A percentile compares a stretch with the other conserved stretches of the same genome.
Conservation (phyloP, 2,329 filamentous ascomycete species). For the Fusarium albosuccineum region DNA sequence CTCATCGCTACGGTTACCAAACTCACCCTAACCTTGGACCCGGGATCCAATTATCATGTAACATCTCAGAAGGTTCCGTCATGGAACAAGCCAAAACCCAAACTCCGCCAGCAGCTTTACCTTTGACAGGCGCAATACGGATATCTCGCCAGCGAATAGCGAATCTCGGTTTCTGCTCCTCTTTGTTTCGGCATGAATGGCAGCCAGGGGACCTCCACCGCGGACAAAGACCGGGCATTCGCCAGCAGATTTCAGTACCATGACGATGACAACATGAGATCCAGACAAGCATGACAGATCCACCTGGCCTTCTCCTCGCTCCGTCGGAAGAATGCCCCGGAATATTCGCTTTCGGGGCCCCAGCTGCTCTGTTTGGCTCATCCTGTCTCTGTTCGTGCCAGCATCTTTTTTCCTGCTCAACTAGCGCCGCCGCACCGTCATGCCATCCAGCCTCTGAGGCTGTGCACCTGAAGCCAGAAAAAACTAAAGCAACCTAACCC, state of each 20-base stretch:
- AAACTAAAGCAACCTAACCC: slow-evolving; percentile 16
- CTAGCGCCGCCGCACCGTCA: slow-evolving; percentile 16
- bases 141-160: slow-evolving; percentile 19
- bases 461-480: slow-evolving; percentile 22
- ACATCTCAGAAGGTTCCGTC: slow-evolving; percentile 9
- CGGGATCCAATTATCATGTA: slow-evolving; percentile 24
- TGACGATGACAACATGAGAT: slow-evolving; percentile 21
- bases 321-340: neutral
- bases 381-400: neutral
- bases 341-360: neutral
- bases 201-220: neutral
- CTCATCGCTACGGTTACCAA: slow-evolving; percentile 1
- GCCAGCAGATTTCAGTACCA: slow-evolving; percentile 1
- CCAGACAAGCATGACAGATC: slow-evolving; percentile 29
- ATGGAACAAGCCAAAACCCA: slow-evolving; percentile 5
- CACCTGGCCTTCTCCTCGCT: slow-evolving; percentile 11
- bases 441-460: slow-evolving; percentile 35
- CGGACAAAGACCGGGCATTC: slow-evolving; percentile 9
- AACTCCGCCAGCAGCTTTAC: slow-evolving; percentile 3
- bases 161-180: neutral
- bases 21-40: neutral
- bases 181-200: slow-evolving; percentile 25
- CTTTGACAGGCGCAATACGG: slow-evolving; percentile 12
- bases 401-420: neutral
- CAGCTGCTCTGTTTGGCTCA: neutral